These are phyloP conservation scores for Fusarium veterinarium DNA, from an alignment of 2,329 filamentous ascomycete genomes.

Conservation along the genomic window DNA sequence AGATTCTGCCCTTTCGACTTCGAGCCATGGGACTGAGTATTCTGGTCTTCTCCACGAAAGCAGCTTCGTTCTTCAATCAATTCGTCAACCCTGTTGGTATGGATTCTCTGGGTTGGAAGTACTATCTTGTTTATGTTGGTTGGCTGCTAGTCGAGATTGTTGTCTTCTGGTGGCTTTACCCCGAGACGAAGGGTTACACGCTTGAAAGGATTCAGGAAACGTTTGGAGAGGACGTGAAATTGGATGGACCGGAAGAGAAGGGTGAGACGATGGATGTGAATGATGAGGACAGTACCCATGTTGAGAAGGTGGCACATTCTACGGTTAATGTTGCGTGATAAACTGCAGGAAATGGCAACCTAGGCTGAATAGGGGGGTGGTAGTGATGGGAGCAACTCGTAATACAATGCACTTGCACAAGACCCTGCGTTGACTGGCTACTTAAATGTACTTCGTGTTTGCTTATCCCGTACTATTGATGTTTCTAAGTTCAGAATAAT, in stretches of 20 bases:
- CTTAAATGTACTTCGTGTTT: too few relatives aligned
- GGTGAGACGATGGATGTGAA: background rate
- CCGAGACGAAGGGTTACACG: constrained; percentile 57
- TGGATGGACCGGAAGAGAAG: constrained; percentile 12
- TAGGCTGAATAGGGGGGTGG: too few relatives aligned
- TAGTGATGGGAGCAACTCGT: too few relatives aligned
- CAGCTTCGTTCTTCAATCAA: constrained; percentile 30
- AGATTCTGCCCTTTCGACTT: constrained; percentile 30
- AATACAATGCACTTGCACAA: too few relatives aligned
- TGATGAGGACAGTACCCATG: background rate
- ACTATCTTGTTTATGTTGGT: constrained; percentile 41
- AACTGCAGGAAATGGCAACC: too few relatives aligned
- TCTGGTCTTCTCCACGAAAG: constrained; percentile 25
- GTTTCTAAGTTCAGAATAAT: too few relatives aligned
- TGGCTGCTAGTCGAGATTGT: constrained; percentile 39
- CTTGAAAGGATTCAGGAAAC: constrained; percentile 27
- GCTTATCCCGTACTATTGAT: too few relatives aligned
- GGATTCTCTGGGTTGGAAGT: constrained; percentile 33
- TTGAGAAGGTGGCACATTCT: background rate
- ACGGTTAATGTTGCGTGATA: background rate
- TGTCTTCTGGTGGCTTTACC: constrained; percentile 55
- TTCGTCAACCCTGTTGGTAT: constrained; percentile 44
- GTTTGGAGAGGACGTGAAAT: constrained; percentile 17
- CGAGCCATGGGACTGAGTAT: constrained; percentile 29
- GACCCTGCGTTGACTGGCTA: too few relatives aligned